Percentiles rank a stretch among this genome's conserved stretches.
phyloP scores from a whole-genome alignment of 371 early-diverging fungal species.

The Coemansia sp. region DNA sequence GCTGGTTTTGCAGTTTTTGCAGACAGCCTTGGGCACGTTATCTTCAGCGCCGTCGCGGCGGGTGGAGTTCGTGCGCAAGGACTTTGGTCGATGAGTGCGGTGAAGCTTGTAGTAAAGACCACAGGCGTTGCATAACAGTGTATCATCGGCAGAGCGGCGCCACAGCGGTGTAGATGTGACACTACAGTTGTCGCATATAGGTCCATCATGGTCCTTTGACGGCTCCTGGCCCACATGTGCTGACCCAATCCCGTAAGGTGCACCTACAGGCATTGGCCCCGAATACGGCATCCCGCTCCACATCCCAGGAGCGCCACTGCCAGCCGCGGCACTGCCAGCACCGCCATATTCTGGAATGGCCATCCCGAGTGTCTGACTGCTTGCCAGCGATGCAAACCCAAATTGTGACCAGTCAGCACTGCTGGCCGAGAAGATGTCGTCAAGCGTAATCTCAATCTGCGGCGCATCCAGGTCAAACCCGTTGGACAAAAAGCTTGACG shows the following conservation, averaged over 20 bases:
- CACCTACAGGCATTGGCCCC: conserved; percentile 23
- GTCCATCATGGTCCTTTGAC: conserved; percentile 36
- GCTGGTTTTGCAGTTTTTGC: conserved; percentile 86
- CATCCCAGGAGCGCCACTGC: conserved; percentile 18
- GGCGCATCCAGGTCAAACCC: conserved; percentile 53
- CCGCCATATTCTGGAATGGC: conserved; percentile 42
- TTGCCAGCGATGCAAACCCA: conserved; percentile 40
- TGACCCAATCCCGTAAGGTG: conserved; percentile 27
- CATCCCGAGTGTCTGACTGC: conserved; percentile 37
- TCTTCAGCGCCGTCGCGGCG: conserved; percentile 47
- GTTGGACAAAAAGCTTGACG: conserved; percentile 52
- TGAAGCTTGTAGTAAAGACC: conserved; percentile 89
- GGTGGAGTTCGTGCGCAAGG: conserved; percentile 35
- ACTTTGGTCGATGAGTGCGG: conserved; percentile 63
- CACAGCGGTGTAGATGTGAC: conserved; percentile 92
- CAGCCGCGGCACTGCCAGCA: conserved; percentile 19
- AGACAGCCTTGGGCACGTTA: conserved; percentile 55
- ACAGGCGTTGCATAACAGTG: conserved; percentile 93
- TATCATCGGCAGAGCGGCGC: conserved; percentile 83
- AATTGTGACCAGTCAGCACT: conserved; percentile 51
- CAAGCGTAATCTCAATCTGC: conserved; percentile 55
- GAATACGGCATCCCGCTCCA: conserved; percentile 44
- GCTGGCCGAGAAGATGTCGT: conserved; percentile 52
- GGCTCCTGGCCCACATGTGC: conserved; percentile 17
- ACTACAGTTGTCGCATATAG: conserved; percentile 82